Evolutionary conservation across 1,284 basidiomycete species (phyloP).

Genomic region (Meira nashicola): DNA sequence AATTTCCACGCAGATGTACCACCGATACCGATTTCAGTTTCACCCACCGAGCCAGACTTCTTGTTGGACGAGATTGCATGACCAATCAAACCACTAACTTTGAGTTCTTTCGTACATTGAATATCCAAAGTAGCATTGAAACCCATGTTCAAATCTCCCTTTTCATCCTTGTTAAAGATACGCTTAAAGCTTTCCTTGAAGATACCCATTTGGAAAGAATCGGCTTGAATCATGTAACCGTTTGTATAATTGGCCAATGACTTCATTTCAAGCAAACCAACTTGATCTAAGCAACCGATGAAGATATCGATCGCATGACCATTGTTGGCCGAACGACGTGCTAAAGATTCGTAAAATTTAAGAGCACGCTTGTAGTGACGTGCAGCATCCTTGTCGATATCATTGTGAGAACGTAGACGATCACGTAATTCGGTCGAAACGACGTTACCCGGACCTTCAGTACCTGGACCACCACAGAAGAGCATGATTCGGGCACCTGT

Average conservation of each 20-base stretch:
- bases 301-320: constrained; percentile 94
- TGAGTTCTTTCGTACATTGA: constrained; percentile 97
- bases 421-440: constrained; percentile 93
- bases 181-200: constrained; percentile 98
- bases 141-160: constrained; percentile 90
- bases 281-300: constrained; percentile 95
- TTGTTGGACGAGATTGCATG: constrained; percentile 67
- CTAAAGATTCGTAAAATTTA: constrained; percentile 95
- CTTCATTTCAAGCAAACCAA: constrained; percentile 97
- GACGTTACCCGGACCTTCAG: constrained; percentile 94
- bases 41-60: constrained; percentile 91
- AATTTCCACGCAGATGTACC: constrained; percentile 99
- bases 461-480: constrained; percentile 92
- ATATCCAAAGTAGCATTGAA: constrained; percentile 99
- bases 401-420: constrained; percentile 96
- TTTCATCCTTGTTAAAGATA: constrained; percentile 87
- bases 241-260: constrained; percentile 90
- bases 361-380: constrained; percentile 96
- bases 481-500: constrained; percentile 95
- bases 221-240: constrained; percentile 90
- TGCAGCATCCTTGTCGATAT: constrained; percentile 93
- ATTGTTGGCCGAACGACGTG: constrained; percentile 88
- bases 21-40: constrained; percentile 98
- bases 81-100: constrained; percentile 94
- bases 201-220: constrained; percentile 96